Evolutionary conservation across 495 filamentous ascomycete genomes (phyloP).

Genomic region (Hyaloscypha variabilis): DNA sequence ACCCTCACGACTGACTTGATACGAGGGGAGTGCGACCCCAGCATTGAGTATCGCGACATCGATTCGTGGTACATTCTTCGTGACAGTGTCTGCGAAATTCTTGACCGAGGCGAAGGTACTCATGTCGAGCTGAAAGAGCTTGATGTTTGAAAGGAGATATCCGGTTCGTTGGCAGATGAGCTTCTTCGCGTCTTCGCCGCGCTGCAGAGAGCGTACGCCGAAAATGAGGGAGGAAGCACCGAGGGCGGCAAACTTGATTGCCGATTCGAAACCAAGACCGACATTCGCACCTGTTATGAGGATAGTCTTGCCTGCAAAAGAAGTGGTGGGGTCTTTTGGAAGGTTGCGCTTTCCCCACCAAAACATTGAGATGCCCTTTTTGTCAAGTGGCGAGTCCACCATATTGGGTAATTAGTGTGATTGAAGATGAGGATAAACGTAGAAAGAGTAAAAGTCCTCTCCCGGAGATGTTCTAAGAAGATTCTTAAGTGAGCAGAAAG

Average conservation of each 20-base stretch:
- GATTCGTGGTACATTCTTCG: constrained; percentile 23
- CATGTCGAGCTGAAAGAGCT: constrained; percentile 63
- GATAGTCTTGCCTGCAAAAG: neutral
- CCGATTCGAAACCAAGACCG: constrained; percentile 53
- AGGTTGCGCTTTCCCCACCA: no score
- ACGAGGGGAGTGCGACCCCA: constrained; percentile 23
- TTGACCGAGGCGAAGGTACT: constrained; percentile 31
- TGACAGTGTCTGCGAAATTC: constrained; percentile 29
- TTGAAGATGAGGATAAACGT: no score
- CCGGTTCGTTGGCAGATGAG: constrained; percentile 40
- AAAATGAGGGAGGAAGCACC: constrained; percentile 48
- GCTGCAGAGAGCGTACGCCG: constrained; percentile 41
- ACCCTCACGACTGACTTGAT: constrained; percentile 19
- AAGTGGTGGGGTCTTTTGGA: no score
- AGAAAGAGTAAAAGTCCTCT: no score
- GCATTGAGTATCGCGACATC: constrained; percentile 33
- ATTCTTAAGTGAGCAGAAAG: no score
- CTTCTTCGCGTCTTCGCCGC: constrained; percentile 42
- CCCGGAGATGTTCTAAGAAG: no score
- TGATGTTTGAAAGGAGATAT: constrained; percentile 42
- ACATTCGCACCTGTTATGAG: constrained; percentile 50
- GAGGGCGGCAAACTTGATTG: constrained; percentile 44
- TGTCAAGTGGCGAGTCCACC: no score
- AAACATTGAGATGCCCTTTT: no score
- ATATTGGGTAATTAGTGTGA: no score